Evolutionary conservation across 305 asterid genomes (phyloP).

Genomic region (Fraxinus xanthoxyloides): DNA sequence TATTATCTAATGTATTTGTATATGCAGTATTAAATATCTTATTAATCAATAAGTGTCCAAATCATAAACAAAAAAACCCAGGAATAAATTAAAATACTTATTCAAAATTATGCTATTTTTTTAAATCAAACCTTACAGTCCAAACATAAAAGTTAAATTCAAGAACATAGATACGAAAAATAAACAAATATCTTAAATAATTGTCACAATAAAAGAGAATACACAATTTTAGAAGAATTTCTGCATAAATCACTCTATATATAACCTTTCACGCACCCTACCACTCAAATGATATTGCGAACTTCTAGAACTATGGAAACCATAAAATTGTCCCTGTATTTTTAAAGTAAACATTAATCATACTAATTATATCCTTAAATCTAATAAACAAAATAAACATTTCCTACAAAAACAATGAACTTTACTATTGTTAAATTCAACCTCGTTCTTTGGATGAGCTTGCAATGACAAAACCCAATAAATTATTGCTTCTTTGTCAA

Average conservation of each 20-base stretch:
- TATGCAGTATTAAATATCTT: neutral
- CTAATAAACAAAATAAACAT: neutral
- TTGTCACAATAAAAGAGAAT: neutral
- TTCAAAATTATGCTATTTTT: neutral
- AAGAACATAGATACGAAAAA: neutral
- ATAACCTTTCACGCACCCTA: slow-evolving; percentile 13
- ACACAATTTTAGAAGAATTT: neutral
- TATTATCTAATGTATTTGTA: neutral
- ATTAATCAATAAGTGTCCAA: neutral
- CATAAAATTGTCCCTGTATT: slow-evolving; percentile 82
- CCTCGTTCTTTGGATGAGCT: slow-evolving; percentile 59
- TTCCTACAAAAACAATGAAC: slow-evolving; percentile 13
- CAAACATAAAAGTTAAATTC: neutral
- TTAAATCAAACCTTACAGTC: neutral
- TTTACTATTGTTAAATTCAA: slow-evolving; percentile 57
- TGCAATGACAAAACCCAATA: slow-evolving; percentile 85
- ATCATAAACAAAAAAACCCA: neutral
- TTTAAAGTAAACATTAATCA: slow-evolving; percentile 12
- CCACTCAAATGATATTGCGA: slow-evolving; percentile 58
- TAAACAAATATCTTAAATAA: slow-evolving; percentile 45
- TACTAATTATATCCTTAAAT: slow-evolving; percentile 17
- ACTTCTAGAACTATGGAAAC: slow-evolving; percentile 95
- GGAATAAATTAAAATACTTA: neutral
- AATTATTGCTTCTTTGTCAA: slow-evolving; percentile 65
- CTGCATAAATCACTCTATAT: neutral